Evolutionary conservation across 352 stramenopile genomes (phyloP), one percentile per base, ranked within the genome.

Genomic region (Saprolegnia parasitica): DNA sequence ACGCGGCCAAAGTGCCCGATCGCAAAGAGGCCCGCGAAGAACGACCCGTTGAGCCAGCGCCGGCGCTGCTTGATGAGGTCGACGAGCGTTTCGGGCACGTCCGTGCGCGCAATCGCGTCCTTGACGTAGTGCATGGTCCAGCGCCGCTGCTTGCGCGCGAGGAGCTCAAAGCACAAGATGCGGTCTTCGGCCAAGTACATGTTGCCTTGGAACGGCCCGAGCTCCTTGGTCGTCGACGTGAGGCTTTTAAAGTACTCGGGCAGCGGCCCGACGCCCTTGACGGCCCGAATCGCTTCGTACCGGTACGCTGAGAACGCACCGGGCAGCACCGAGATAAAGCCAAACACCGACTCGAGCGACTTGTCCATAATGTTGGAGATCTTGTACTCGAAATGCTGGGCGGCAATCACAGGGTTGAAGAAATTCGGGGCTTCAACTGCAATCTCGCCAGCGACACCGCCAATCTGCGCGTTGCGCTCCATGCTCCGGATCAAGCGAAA

Each of bases 101-200:
- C 76, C 0, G 76, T 81, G n/a, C 74, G 74, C 2, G 78, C 78
- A 39, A 85, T 83, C 4, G 78, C 78, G 39, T 85, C 77, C 60
- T 85, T 85, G 35, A 80, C 75, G 63, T 81, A 87, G 45, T 81
- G 75, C 71, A 87, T 81, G 6, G 73, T 83, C 72, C 77, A 87
- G 24, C 73, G 73, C 23, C 72, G 56, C 15, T 75, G 73, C 23
- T 72, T 70, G 15, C 79, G 73, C 21, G 79, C 79, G 3, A 90
- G 55, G 20, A 90, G 49, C 61, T 90, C 80, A 63, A 86, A 88
- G 57, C 78, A 84, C 29, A 90, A 71, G 54, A 90, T 86, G 13
- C 80, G 79, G 60, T 88, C 82, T 72, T 88, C 79, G 9, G 79
- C 80, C 0, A 90, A 73, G 66, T 87, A 88, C 82, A 88, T 87